Evolutionary conservation across 148 eudicot species (phyloP).

Genomic region (Gaultheria prostrata): DNA sequence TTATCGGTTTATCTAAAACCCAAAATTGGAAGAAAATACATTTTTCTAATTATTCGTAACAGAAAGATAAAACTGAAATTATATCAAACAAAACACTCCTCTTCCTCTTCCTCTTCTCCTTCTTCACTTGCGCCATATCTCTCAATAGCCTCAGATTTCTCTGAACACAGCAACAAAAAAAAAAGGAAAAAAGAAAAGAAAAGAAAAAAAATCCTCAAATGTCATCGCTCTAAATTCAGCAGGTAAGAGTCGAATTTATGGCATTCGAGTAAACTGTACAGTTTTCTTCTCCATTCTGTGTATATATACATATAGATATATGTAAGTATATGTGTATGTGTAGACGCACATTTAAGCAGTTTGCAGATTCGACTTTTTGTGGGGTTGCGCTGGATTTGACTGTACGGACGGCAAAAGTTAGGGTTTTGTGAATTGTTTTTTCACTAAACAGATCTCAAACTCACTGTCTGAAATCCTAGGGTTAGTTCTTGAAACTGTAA

Average conservation of each 20-base stretch:
- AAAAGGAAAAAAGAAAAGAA: background rate
- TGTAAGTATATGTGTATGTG: slow-evolving; percentile 1
- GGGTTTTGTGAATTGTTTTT: slow-evolving; percentile 4
- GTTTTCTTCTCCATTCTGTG: slow-evolving; percentile 11
- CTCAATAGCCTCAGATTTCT: slow-evolving; percentile 17
- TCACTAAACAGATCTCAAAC: slow-evolving; percentile 11
- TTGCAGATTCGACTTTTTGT: background rate
- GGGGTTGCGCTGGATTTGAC: background rate
- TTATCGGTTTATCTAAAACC: background rate
- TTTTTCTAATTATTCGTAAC: background rate
- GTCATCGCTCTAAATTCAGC: background rate
- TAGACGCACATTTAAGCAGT: background rate
- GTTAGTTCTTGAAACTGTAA: background rate
- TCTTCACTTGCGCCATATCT: slow-evolving; percentile 4
- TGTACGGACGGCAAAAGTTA: background rate
- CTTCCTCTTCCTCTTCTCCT: background rate
- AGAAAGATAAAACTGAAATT: background rate
- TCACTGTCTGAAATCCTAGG: background rate
- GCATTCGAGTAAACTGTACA: background rate
- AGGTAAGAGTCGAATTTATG: background rate
- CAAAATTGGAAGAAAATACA: background rate
- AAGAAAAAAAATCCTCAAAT: background rate
- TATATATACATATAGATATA: background rate
- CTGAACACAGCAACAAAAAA: background rate
- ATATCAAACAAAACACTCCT: background rate